phyloP scores from a whole-genome alignment of 805 yeast genomes.

The Saccharomycopsis olivae region DNA sequence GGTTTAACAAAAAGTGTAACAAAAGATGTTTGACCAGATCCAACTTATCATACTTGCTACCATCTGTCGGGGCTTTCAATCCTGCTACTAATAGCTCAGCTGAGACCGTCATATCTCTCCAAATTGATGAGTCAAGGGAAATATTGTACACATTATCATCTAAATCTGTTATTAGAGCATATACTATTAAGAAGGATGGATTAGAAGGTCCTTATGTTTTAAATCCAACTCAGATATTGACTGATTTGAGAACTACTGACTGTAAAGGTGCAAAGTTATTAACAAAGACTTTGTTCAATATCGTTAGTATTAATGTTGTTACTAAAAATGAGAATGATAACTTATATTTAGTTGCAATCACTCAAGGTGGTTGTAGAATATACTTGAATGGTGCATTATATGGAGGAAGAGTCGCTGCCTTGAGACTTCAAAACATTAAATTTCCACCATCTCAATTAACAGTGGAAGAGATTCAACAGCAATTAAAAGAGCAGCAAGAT shows the following conservation, averaged over 20 bases:
- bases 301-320: conserved; percentile 55
- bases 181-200: conserved; percentile 32
- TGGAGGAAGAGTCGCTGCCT: conserved; percentile 27
- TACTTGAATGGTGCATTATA: conserved; percentile 36
- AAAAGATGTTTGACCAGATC: conserved; percentile 75
- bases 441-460: conserved; percentile 54
- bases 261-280: conserved; percentile 46
- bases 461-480: conserved; percentile 25
- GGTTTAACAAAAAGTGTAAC: conserved; percentile 76
- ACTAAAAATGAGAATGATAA: conserved; percentile 54
- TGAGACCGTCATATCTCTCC: conserved; percentile 54
- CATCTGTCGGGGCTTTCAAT: conserved; percentile 24
- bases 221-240: conserved; percentile 28
- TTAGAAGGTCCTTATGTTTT: conserved; percentile 32
- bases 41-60: conserved; percentile 42
- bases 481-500: conserved; percentile 27
- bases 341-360: conserved; percentile 65
- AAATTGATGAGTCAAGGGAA: conserved; percentile 67
- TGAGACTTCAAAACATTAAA: conserved; percentile 40
- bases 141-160: conserved; percentile 76
- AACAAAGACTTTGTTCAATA: conserved; percentile 40
- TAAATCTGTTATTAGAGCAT: conserved; percentile 71
- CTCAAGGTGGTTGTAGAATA: conserved; percentile 76
- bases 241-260: conserved; percentile 32
- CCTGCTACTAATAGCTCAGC: conserved; percentile 22